Evolutionary conservation across 176 grass and related monocot species (phyloP), one percentile per base, ranked within the genome.

Genomic region (Cymbopogon citratus): DNA sequence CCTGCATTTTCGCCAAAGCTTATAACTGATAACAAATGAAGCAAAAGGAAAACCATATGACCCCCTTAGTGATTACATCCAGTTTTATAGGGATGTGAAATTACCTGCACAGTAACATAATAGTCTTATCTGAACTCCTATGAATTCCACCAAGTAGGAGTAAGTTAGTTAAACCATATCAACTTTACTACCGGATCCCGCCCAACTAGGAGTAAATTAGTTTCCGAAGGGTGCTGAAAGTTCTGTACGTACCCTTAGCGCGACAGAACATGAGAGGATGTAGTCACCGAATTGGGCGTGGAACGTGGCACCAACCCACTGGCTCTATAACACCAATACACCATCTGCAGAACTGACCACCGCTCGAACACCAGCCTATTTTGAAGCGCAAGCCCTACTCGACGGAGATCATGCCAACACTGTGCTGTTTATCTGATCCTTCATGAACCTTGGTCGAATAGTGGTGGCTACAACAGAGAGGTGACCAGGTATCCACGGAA

Each of bases 281-380:
- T 59, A 74, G 9, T 72, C 10, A 28, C 71, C 68, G 28, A 98
- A 83, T 54, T 86, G 78, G 60, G 21, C 16, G 14, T 68, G 76
- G 62, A 90, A 98, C 9, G 85, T 86, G 56, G 79, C 85, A 16
- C 88, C 87, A 12, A 90, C 95, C 95, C 92, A 98, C 80, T 70
- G 69, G 46, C 88, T 91, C 81, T 94, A 87, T 62, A 98, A 82
- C 56, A 87, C 31, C 31, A 33, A 33, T 33, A 33, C 31, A 33
- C 95, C 92, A 95, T 91, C 90, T 91, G 88, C 40, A 97, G 81
- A 39, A 87, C 86, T 7, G 86, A 94, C 90, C 95, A 97, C n/a
- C 78, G 78, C 48, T 24, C 73, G 35, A 97, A 83, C 28, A 97
- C 74, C 10, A 94, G 92, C 3, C 38, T 65, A 35, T 94, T 84